Percentiles rank a stretch among this genome's conserved stretches.
Evolutionary conservation across 129 eudicot species (phyloP).

Genomic region (Helichrysum umbraculigerum): DNA sequence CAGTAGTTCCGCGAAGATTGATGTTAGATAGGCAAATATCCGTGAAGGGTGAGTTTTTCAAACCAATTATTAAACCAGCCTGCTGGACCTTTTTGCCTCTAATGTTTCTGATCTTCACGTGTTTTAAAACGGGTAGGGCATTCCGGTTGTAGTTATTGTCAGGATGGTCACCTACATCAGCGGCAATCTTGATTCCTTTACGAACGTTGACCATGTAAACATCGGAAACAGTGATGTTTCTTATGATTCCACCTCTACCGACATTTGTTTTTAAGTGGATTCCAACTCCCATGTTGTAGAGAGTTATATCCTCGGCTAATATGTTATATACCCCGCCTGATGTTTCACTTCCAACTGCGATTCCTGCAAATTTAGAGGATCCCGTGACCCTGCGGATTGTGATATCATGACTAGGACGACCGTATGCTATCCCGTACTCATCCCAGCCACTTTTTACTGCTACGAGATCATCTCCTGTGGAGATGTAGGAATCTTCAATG

Average conservation of each 20-base stretch:
- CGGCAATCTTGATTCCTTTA: conserved; percentile 56
- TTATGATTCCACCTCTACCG: conserved; percentile 76
- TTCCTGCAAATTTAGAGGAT: conserved; percentile 56
- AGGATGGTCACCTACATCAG: conserved; percentile 58
- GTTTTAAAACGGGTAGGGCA: conserved; percentile 52
- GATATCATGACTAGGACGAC: conserved; percentile 51
- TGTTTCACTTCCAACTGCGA: conserved; percentile 81
- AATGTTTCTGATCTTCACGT: conserved; percentile 47
- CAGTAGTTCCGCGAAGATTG: conserved; percentile 38
- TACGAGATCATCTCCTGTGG: conserved; percentile 71
- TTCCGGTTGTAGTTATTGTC: conserved; percentile 60
- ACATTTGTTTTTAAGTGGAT: conserved; percentile 60
- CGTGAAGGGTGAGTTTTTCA: conserved; percentile 64
- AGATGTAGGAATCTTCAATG: conserved; percentile 72
- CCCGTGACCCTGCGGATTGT: conserved; percentile 47
- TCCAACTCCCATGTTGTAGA: conserved; percentile 53
- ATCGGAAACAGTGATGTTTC: conserved; percentile 45
- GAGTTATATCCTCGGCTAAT: conserved; percentile 48
- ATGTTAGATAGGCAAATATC: conserved; percentile 57
- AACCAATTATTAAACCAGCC: conserved; percentile 62
- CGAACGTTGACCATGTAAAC: conserved; percentile 50
- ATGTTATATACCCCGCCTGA: conserved; percentile 73
- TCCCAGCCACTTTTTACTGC: conserved; percentile 92
- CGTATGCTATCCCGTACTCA: conserved; percentile 65
- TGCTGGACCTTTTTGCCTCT: conserved; percentile 49